phyloP scores from a whole-genome alignment of 768 basidiomycete genomes.

The Cyclocybe aegerita region DNA sequence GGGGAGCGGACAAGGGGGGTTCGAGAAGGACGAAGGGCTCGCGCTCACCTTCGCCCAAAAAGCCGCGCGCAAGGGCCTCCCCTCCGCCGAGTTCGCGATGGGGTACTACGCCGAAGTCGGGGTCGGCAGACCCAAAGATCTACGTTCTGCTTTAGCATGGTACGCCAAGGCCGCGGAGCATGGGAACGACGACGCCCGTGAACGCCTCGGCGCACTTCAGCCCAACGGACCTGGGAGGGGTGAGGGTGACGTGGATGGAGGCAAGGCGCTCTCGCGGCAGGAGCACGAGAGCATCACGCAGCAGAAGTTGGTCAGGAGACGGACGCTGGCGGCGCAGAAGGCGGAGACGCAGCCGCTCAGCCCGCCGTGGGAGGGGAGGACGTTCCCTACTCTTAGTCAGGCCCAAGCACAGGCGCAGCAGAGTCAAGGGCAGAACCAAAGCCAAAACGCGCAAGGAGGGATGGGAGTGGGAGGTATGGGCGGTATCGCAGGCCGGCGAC shows the following conservation, averaged over 20 bases:
- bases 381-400: constrained; percentile 20
- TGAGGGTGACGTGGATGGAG: no score
- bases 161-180: constrained; percentile 79
- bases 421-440: background rate
- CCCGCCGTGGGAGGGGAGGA: constrained; percentile 25
- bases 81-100: constrained; percentile 91
- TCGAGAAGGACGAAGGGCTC: constrained; percentile 85
- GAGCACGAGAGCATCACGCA: constrained; percentile 84
- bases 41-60: constrained; percentile 92
- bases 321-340: constrained; percentile 69
- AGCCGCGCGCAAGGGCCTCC: constrained; percentile 69
- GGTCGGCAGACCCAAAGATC: constrained; percentile 68
- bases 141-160: constrained; percentile 72
- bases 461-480: background rate
- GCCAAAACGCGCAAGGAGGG: no score
- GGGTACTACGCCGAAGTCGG: constrained; percentile 96
- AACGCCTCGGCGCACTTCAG: constrained; percentile 69
- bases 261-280: constrained; percentile 60
- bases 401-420: constrained; percentile 9
- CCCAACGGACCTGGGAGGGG: constrained; percentile 45
- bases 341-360: constrained; percentile 24
- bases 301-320: constrained; percentile 75
- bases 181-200: constrained; percentile 78
- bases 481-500: constrained; percentile 2
- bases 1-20: constrained; percentile 41